These are phyloP conservation scores for Aschersonia sp. DNA, from an alignment of 2,329 filamentous ascomycete species.

Conservation along the genomic window DNA sequence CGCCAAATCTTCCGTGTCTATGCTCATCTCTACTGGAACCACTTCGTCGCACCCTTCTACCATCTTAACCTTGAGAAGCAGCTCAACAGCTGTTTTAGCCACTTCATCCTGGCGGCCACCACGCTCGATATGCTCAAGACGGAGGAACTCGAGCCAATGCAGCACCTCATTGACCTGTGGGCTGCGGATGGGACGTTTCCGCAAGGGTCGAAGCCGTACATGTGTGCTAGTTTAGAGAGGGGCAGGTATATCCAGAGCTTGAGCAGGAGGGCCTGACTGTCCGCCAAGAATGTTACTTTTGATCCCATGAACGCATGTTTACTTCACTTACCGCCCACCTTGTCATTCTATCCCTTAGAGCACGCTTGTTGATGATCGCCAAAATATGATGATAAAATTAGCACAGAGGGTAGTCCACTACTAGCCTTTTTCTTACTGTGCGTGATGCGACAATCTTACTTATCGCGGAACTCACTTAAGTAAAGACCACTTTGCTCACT, in stretches of 20 bases:
- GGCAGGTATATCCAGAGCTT: neutral
- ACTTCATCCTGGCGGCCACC: slow-evolving; percentile 63
- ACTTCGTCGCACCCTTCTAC: slow-evolving; percentile 70
- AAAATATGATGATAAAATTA: too few relatives aligned
- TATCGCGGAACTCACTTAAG: too few relatives aligned
- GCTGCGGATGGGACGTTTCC: slow-evolving; percentile 72
- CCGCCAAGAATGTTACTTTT: too few relatives aligned
- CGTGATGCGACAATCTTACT: too few relatives aligned
- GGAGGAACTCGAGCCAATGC: slow-evolving; percentile 82
- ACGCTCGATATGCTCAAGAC: slow-evolving; percentile 66
- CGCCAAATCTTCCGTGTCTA: slow-evolving; percentile 96
- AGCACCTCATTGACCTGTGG: slow-evolving; percentile 78
- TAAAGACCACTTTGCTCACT: too few relatives aligned
- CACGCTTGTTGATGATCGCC: too few relatives aligned
- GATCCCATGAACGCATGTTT: too few relatives aligned
- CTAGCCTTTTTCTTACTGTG: too few relatives aligned
- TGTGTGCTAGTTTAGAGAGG: slow-evolving; percentile 31
- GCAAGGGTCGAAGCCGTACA: slow-evolving; percentile 46
- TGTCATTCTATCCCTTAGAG: too few relatives aligned
- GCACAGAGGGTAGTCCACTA: too few relatives aligned
- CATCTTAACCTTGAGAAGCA: slow-evolving; percentile 61
- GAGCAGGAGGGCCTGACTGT: too few relatives aligned
- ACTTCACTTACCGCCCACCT: too few relatives aligned
- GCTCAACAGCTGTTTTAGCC: slow-evolving; percentile 69
- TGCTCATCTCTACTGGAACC: slow-evolving; percentile 87